Evolutionary conservation across 73 alveolate genomes (phyloP).

Genomic region (Paramecium pentaurelia): DNA sequence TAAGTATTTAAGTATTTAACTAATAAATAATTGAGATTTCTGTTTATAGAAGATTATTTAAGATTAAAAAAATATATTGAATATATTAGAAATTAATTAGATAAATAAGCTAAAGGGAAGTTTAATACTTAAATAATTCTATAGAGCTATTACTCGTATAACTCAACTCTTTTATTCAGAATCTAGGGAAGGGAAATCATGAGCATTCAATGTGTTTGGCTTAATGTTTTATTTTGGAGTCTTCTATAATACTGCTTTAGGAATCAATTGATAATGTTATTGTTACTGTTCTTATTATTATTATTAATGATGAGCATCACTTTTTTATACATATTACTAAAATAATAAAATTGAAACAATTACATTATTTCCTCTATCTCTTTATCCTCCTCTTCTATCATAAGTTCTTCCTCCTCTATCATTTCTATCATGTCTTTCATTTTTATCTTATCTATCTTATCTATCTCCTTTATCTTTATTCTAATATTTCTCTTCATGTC

Average conservation of each 20-base stretch:
- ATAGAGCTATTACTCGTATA: slow-evolving; percentile 1
- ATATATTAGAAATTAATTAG: background rate
- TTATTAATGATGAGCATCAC: background rate
- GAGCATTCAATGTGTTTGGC: slow-evolving; percentile 2
- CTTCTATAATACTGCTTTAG: background rate
- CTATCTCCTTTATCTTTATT: background rate
- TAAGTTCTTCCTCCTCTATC: background rate
- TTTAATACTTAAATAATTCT: background rate
- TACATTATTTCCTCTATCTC: background rate
- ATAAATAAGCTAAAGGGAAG: background rate
- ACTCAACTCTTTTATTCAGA: slow-evolving; percentile 9
- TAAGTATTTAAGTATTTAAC: too few relatives aligned
- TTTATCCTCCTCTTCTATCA: slow-evolving; percentile 23
- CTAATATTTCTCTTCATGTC: background rate
- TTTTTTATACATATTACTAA: slow-evolving; percentile 11
- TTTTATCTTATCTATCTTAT: background rate
- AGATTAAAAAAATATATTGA: background rate
- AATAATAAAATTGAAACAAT: background rate
- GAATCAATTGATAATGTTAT: background rate
- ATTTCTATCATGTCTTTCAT: background rate
- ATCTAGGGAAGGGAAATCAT: slow-evolving; percentile 26
- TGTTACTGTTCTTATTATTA: background rate
- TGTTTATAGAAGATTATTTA: background rate
- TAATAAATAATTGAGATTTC: background rate
- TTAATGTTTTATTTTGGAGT: background rate